Evolutionary conservation across 495 filamentous ascomycete genomes (phyloP).

Genomic region (Neurospora discreta): DNA sequence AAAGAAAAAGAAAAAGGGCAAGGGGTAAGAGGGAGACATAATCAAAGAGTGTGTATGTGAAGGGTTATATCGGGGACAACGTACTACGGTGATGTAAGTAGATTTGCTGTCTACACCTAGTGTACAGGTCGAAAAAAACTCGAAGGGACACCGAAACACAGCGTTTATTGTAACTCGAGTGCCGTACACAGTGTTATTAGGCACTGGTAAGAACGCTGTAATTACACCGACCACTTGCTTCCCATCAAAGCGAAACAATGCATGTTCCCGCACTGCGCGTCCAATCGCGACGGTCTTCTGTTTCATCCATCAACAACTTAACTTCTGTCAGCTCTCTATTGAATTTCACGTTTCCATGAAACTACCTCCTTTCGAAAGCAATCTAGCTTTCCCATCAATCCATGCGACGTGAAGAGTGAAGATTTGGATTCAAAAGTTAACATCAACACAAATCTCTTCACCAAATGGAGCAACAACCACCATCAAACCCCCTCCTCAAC

Average conservation of each 20-base stretch:
- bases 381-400: not conserved
- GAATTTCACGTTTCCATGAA: not conserved
- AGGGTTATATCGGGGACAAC: not conserved
- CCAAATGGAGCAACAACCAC: conserved; percentile 21
- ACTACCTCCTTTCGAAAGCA: not conserved
- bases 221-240: not conserved
- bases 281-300: not conserved
- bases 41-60: not conserved
- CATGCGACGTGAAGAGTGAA: not conserved
- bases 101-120: not conserved
- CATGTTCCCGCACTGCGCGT: not conserved
- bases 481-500: conserved; percentile 14
- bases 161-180: not conserved
- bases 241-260: not conserved
- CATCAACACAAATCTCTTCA: not conserved
- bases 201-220: not conserved
- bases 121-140: not conserved
- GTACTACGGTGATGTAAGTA: not conserved
- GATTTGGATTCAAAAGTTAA: not conserved
- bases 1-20: not conserved
- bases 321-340: not conserved
- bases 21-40: not conserved
- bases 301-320: not conserved
- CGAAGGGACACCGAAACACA: not conserved
- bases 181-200: not conserved